Conservation (phyloP, 306 rosid species). For the Cucumis melo region DNA sequence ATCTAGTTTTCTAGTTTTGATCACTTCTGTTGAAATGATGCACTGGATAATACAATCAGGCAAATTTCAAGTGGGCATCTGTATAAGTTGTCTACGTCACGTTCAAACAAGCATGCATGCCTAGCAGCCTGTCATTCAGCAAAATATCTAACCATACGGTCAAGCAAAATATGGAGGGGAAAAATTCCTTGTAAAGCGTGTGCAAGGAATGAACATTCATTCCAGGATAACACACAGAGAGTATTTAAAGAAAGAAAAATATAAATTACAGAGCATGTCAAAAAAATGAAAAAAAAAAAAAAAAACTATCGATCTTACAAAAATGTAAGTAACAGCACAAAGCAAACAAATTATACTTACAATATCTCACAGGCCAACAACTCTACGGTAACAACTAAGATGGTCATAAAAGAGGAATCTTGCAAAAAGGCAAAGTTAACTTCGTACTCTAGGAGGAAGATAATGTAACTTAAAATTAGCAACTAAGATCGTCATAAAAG, state of each 20-base stretch:
- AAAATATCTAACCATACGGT: not conserved
- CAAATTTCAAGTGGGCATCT: not conserved
- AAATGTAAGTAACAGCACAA: not conserved
- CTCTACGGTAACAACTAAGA: not conserved
- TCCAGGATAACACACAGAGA: not conserved
- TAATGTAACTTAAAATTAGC: not conserved
- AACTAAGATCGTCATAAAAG: not conserved
- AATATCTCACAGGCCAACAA: not conserved
- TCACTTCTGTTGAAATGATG: not conserved
- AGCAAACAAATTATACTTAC: not conserved
- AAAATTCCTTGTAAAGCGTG: not conserved
- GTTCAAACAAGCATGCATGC: not conserved
- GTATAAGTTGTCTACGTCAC: not conserved
- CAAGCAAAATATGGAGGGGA: not conserved
- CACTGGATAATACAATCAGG: not conserved
- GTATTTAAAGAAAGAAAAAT: not conserved
- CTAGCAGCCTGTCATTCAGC: not conserved
- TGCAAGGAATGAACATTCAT: not conserved
- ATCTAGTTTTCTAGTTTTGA: not conserved
- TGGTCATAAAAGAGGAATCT: not conserved
- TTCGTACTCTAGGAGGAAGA: not conserved
- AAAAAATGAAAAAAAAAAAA: not conserved
- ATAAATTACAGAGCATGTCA: not conserved
- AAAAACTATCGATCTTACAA: not conserved
- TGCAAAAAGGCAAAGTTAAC: not conserved